Conservation (phyloP, 2,329 filamentous ascomycete genomes). For the Diplodia scrobiculata region DNA sequence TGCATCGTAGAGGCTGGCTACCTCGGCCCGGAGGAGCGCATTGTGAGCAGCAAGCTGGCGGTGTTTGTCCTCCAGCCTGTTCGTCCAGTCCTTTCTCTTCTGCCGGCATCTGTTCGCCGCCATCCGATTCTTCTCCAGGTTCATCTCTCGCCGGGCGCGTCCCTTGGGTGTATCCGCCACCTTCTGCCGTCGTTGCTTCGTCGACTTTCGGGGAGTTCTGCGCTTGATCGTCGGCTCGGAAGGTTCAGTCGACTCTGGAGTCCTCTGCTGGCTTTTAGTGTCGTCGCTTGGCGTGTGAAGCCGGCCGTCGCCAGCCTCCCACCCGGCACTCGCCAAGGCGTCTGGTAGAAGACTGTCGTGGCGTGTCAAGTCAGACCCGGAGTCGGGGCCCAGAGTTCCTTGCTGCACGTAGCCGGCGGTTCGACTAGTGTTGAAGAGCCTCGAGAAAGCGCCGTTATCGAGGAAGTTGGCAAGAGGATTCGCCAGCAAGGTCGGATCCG, state of each 20-base stretch:
- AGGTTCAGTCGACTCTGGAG: background rate
- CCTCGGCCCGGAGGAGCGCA: conserved; percentile 33
- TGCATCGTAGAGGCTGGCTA: background rate
- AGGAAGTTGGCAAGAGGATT: background rate
- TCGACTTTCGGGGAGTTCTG: background rate
- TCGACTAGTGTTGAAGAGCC: background rate
- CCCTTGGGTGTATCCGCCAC: background rate
- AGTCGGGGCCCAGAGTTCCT: background rate
- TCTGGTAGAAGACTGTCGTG: background rate
- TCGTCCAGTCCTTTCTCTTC: conserved; percentile 59
- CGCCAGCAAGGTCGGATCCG: background rate
- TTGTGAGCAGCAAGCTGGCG: conserved; percentile 38
- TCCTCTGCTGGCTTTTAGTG: background rate
- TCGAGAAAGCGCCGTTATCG: background rate
- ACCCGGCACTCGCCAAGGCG: background rate
- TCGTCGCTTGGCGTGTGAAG: background rate
- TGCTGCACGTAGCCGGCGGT: background rate
- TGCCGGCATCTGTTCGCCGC: conserved; percentile 70
- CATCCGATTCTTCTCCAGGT: conserved; percentile 65
- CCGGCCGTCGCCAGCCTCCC: background rate
- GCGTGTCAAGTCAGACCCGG: background rate
- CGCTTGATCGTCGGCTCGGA: background rate
- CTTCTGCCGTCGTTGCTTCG: background rate
- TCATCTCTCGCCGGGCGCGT: conserved; percentile 55
- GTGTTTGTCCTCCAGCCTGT: conserved; percentile 48